phyloP scores from a whole-genome alignment of 352 stramenopile species.

The Lagenidium giganteum region DNA sequence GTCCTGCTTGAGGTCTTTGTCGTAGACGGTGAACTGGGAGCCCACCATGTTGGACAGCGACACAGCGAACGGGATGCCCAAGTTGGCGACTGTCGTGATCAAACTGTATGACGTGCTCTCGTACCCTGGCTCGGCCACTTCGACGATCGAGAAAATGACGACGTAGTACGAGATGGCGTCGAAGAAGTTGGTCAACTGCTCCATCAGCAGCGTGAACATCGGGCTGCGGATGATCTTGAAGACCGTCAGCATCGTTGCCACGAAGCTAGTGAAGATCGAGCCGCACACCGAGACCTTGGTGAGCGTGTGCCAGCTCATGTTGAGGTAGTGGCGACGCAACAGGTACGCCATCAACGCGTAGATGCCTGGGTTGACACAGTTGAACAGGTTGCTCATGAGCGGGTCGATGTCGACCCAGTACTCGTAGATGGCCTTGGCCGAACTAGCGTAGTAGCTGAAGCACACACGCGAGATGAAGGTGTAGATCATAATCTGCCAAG shows the following conservation, averaged over 20 bases:
- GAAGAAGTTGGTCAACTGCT: slow-evolving; percentile 39
- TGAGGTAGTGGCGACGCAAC: slow-evolving; percentile 17
- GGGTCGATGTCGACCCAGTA: slow-evolving; percentile 38
- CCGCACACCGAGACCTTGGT: slow-evolving; percentile 26
- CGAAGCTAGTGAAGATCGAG: slow-evolving; percentile 27
- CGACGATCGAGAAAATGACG: slow-evolving; percentile 35
- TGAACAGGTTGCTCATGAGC: slow-evolving; percentile 42
- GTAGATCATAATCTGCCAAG: slow-evolving; percentile 33
- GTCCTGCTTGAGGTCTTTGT: slow-evolving; percentile 41
- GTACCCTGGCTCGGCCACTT: slow-evolving; percentile 36
- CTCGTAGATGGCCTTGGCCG: slow-evolving; percentile 48
- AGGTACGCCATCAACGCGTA: slow-evolving; percentile 29
- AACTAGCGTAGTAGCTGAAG: slow-evolving; percentile 55
- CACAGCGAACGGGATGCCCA: slow-evolving; percentile 41
- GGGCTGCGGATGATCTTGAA: slow-evolving; percentile 51
- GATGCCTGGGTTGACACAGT: slow-evolving; percentile 33
- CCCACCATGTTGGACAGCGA: slow-evolving; percentile 63
- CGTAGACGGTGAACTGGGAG: slow-evolving; percentile 53
- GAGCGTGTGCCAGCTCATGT: slow-evolving; percentile 32
- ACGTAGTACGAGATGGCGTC: slow-evolving; percentile 57
- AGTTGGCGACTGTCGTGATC: slow-evolving; percentile 48
- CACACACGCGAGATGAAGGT: slow-evolving; percentile 43
- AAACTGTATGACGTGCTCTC: slow-evolving; percentile 46
- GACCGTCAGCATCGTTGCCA: slow-evolving; percentile 44
- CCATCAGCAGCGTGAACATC: slow-evolving; percentile 34